Evolutionary conservation across 345 rosid species (phyloP).

Genomic region (Diplotaxis tenuifolia): DNA sequence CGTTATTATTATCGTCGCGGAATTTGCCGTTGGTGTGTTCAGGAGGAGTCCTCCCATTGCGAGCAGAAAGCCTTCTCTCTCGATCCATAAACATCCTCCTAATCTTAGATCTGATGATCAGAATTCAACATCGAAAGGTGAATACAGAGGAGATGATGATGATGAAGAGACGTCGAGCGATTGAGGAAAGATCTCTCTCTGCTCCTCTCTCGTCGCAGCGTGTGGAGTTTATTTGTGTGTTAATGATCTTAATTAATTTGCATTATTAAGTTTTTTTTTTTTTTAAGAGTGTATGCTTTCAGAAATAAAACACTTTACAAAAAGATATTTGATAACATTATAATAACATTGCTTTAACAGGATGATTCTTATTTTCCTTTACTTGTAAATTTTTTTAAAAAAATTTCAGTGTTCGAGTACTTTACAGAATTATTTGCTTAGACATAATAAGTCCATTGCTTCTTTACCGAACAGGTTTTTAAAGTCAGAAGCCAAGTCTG

Average conservation of each 20-base stretch:
- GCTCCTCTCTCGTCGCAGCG: constrained; percentile 26
- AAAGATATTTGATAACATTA: too few species aligned
- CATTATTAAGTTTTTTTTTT: constrained; percentile 4
- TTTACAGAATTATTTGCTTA: too few species aligned
- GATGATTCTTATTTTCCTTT: too few species aligned
- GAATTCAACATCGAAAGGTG: constrained; percentile 16
- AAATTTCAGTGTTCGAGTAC: too few species aligned
- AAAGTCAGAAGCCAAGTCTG: constrained; percentile 25
- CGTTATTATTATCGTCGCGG: constrained; percentile 38
- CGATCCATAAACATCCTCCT: constrained; percentile 46
- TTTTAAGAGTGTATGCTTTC: not conserved
- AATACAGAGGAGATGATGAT: constrained; percentile 7
- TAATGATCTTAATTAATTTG: not conserved
- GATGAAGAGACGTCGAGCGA: not conserved
- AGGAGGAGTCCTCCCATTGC: constrained; percentile 28
- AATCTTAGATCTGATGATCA: constrained; percentile 33
- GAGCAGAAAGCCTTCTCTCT: constrained; percentile 37
- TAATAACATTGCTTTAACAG: too few species aligned
- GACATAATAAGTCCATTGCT: not conserved
- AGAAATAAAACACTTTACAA: not conserved
- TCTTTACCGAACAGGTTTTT: not conserved
- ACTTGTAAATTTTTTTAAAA: too few species aligned
- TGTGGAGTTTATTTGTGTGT: too few species aligned
- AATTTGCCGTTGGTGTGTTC: constrained; percentile 30
- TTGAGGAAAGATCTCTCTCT: constrained; percentile 13